These are phyloP conservation scores for Austropuccinia psidii DNA, from an alignment of 1,284 basidiomycete species.

Conservation along the genomic window DNA sequence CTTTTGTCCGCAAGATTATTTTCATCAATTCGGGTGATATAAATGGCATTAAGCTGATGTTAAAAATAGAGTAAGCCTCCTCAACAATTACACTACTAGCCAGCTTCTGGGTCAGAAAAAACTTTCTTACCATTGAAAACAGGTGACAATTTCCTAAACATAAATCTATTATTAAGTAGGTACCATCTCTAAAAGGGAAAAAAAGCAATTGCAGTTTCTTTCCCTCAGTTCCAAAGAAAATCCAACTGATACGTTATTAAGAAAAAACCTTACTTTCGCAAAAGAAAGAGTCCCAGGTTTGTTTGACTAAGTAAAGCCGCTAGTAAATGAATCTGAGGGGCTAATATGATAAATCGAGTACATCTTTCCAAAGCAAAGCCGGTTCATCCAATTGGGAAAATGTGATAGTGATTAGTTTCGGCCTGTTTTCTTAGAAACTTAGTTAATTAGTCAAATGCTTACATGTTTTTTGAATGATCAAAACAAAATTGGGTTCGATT, in stretches of 20 bases:
- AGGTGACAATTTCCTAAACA: conserved; percentile 13
- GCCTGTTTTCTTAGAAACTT: neutral
- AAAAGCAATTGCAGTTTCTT: neutral
- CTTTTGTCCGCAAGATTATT: neutral
- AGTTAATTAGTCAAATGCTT: neutral
- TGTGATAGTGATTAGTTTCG: neutral
- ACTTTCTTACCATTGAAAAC: neutral
- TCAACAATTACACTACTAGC: too few species aligned
- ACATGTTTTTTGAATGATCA: conserved; percentile 1
- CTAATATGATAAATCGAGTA: neutral
- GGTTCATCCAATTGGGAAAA: too few species aligned
- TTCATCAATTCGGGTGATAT: conserved; percentile 15
- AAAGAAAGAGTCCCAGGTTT: conserved; percentile 6
- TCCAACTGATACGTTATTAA: too few species aligned
- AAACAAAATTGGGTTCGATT: conserved; percentile 15
- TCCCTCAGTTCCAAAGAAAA: neutral
- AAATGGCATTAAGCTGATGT: conserved; percentile 14
- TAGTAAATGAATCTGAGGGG: conserved; percentile 17
- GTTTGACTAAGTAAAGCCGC: neutral
- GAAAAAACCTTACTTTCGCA: too few species aligned
- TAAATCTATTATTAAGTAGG: conserved; percentile 14
- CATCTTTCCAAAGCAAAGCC: neutral
- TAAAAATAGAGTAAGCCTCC: neutral
- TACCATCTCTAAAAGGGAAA: neutral
- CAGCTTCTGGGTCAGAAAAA: neutral